Evolutionary conservation across 371 early-diverging fungal genomes (phyloP).

Genomic region (Rhizopus sp.): DNA sequence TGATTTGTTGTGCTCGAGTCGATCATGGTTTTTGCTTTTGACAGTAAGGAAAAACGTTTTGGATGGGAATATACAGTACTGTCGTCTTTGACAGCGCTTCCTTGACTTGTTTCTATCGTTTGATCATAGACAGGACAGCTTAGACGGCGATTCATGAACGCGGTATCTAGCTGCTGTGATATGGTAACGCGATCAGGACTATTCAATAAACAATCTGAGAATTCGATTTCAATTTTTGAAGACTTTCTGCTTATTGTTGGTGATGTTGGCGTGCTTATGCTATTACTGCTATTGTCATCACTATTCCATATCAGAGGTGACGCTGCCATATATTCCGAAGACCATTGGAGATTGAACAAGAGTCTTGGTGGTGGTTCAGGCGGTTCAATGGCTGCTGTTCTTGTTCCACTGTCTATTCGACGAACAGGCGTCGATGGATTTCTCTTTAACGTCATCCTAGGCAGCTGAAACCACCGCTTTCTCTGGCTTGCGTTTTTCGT

Average conservation of each 20-base stretch:
- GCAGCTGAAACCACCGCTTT: slow-evolving; percentile 16
- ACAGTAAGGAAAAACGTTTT: no score
- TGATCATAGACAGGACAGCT: slow-evolving; percentile 5
- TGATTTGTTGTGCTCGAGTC: no score
- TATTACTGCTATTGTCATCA: slow-evolving; percentile 3
- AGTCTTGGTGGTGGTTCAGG: slow-evolving; percentile 27
- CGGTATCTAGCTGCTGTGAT: no score
- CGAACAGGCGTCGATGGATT: slow-evolving; percentile 13
- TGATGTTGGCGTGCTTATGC: slow-evolving; percentile 10
- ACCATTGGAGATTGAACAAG: slow-evolving; percentile 21
- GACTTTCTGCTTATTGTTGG: slow-evolving; percentile 5
- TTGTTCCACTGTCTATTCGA: slow-evolving; percentile 12
- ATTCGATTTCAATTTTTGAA: background rate
- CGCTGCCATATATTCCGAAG: slow-evolving; percentile 4
- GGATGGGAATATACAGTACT: no score
- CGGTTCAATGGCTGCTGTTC: slow-evolving; percentile 21
- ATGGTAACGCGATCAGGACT: no score
- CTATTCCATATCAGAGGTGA: slow-evolving; percentile 3
- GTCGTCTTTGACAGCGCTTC: no score
- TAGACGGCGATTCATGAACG: background rate
- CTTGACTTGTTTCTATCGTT: background rate
- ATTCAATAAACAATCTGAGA: background rate
- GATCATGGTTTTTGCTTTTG: no score
- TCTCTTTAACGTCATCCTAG: slow-evolving; percentile 14
- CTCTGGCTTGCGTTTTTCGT: slow-evolving; percentile 5